Percentiles rank a stretch among this genome's conserved stretches.
These are phyloP conservation scores for Papiliotrema nemorosa DNA, from an alignment of 1,284 basidiomycete genomes.

Conservation along the genomic window DNA sequence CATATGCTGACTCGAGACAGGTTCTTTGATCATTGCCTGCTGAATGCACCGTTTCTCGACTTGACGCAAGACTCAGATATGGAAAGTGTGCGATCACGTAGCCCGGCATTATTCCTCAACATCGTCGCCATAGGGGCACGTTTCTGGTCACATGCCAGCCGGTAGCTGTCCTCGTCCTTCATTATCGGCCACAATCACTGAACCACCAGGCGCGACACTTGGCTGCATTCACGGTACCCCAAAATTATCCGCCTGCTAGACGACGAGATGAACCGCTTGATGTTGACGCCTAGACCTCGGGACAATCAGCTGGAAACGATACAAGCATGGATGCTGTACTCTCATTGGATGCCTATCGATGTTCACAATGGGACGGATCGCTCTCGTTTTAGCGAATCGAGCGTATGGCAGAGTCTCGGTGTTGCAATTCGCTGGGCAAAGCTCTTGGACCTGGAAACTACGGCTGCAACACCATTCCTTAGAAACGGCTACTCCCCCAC, in stretches of 20 bases:
- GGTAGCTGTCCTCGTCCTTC: conserved; percentile 4
- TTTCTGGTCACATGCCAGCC: conserved; percentile 13
- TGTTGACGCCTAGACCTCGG: conserved; percentile 10
- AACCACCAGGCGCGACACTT: conserved; percentile 7
- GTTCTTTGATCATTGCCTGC: conserved; percentile 18
- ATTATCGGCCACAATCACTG: no score
- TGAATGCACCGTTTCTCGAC: conserved; percentile 21
- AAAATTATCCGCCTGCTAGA: conserved; percentile 13
- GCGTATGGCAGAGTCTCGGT: conserved; percentile 19
- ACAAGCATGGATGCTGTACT: conserved; percentile 19
- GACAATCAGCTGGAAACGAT: conserved; percentile 17
- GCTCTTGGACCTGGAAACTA: conserved; percentile 14
- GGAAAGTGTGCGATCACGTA: conserved; percentile 8
- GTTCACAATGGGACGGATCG: conserved; percentile 1
- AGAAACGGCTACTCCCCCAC: no score
- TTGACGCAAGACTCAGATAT: conserved; percentile 4
- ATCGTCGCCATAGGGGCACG: conserved; percentile 16
- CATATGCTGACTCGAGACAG: conserved; percentile 4
- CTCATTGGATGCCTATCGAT: conserved; percentile 24
- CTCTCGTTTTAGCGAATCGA: conserved; percentile 16
- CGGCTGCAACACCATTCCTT: conserved; percentile 9
- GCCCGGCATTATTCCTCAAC: conserved; percentile 11
- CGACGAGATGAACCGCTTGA: conserved; percentile 14
- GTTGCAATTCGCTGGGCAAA: conserved; percentile 19
- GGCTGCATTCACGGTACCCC: conserved; percentile 19